A percentile compares a stretch with the other conserved stretches of the same genome.
phyloP scores from a whole-genome alignment of 202 grass and related monocot species.

The Schoenoplectus tabernaemontani region DNA sequence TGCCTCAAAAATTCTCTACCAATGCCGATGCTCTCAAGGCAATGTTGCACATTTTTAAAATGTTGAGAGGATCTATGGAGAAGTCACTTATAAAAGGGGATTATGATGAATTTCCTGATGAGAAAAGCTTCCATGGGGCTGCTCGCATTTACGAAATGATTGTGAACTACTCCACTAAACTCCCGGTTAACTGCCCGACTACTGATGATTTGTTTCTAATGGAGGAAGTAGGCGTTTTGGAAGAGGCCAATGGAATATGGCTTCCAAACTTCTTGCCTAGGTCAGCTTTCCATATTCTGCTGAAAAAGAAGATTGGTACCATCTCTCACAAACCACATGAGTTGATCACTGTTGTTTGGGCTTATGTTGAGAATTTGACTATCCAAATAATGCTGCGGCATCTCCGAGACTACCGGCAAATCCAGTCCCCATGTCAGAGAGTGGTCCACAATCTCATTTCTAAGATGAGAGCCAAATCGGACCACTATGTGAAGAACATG shows the following conservation, averaged over 20 bases:
- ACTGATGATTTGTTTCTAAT: slow-evolving; percentile 25
- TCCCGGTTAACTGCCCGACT: not conserved
- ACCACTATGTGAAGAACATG: slow-evolving; percentile 30
- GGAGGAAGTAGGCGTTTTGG: slow-evolving; percentile 40
- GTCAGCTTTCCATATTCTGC: slow-evolving; percentile 21
- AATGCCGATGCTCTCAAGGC: not conserved
- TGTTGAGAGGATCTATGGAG: not conserved
- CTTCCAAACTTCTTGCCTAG: slow-evolving; percentile 51
- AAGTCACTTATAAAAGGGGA: slow-evolving; percentile 35
- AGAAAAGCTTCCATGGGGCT: slow-evolving; percentile 14
- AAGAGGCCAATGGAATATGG: slow-evolving; percentile 32
- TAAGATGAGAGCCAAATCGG: slow-evolving; percentile 25
- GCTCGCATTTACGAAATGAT: slow-evolving; percentile 40
- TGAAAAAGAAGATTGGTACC: slow-evolving; percentile 20
- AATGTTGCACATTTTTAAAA: slow-evolving; percentile 13
- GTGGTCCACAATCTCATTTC: slow-evolving; percentile 38
- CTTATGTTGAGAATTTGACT: slow-evolving; percentile 23
- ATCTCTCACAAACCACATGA: slow-evolving; percentile 28
- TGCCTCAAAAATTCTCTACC: slow-evolving; percentile 19
- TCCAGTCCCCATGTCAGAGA: slow-evolving; percentile 26
- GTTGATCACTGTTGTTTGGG: slow-evolving; percentile 23
- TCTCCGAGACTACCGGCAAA: slow-evolving; percentile 26
- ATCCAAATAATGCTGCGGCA: slow-evolving; percentile 3
- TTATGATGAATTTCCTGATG: slow-evolving; percentile 38
- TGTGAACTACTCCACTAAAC: not conserved